These are phyloP conservation scores for Aegilops bicornis DNA, from an alignment of 176 grass and related monocot genomes.

Conservation along the genomic window DNA sequence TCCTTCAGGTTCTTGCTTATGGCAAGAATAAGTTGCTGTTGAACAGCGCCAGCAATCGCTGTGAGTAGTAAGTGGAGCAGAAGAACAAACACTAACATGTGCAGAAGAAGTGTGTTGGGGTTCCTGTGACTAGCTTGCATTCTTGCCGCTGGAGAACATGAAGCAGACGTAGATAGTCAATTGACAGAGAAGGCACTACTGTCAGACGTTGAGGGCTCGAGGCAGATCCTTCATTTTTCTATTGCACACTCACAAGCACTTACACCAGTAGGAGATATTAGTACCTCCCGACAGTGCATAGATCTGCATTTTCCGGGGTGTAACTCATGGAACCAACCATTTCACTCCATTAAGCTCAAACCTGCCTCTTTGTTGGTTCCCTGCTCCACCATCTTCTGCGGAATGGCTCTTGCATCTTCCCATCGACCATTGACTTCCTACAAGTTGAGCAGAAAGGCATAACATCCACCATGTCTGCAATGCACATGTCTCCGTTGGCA, in stretches of 20 bases:
- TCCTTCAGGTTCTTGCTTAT: too few relatives aligned
- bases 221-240: not conserved
- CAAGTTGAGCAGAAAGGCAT: conserved; percentile 53
- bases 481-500: conserved; percentile 64
- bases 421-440: conserved; percentile 45
- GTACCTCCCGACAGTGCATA: not conserved
- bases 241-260: not conserved
- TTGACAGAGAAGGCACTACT: not conserved
- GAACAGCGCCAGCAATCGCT: too few relatives aligned
- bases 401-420: conserved; percentile 45
- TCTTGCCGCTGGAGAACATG: not conserved
- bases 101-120: not conserved
- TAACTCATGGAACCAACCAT: conserved; percentile 18
- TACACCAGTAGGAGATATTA: not conserved
- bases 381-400: conserved; percentile 41
- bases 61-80: not conserved
- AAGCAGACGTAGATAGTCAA: not conserved
- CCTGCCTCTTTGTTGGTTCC: conserved; percentile 47
- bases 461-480: conserved; percentile 58
- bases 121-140: not conserved
- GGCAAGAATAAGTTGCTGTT: too few relatives aligned
- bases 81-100: not conserved
- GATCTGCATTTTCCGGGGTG: conserved; percentile 4
- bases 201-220: not conserved
- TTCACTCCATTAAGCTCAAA: conserved; percentile 55